Evolutionary conservation across 306 rosid species (phyloP).

Genomic region (Castanea mollissima): DNA sequence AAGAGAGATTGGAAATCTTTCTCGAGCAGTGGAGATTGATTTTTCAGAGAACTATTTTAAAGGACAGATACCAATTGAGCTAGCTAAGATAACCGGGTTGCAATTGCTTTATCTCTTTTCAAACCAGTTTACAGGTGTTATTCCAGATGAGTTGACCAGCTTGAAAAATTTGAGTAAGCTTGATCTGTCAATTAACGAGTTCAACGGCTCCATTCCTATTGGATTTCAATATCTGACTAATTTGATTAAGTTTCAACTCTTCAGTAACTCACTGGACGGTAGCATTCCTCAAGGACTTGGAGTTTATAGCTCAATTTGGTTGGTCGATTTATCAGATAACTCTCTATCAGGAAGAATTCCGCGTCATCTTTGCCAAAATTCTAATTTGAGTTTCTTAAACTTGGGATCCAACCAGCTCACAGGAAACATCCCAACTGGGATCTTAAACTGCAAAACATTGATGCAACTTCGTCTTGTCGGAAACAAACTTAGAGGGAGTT

Average conservation of each 20-base stretch:
- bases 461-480: constrained; percentile 63
- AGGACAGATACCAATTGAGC: constrained; percentile 75
- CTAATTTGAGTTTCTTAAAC: constrained; percentile 62
- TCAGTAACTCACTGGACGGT: constrained; percentile 69
- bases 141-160: constrained; percentile 65
- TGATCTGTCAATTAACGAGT: constrained; percentile 85
- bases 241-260: constrained; percentile 77
- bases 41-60: constrained; percentile 74
- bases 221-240: constrained; percentile 62
- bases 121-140: constrained; percentile 77
- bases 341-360: constrained; percentile 69
- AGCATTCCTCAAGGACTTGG: constrained; percentile 73
- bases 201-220: constrained; percentile 67
- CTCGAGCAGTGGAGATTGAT: constrained; percentile 60
- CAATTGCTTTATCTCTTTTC: constrained; percentile 75
- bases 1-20: constrained; percentile 83
- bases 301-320: constrained; percentile 68
- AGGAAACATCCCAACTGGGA: constrained; percentile 67
- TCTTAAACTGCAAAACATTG: constrained; percentile 60
- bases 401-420: constrained; percentile 54
- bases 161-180: constrained; percentile 64
- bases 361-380: constrained; percentile 63
- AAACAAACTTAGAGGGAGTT: constrained; percentile 70
- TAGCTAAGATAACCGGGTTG: constrained; percentile 61
- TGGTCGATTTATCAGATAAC: constrained; percentile 83